These are phyloP conservation scores for Capsicum chinense DNA, from an alignment of 257 asterid genomes.

Conservation along the genomic window DNA sequence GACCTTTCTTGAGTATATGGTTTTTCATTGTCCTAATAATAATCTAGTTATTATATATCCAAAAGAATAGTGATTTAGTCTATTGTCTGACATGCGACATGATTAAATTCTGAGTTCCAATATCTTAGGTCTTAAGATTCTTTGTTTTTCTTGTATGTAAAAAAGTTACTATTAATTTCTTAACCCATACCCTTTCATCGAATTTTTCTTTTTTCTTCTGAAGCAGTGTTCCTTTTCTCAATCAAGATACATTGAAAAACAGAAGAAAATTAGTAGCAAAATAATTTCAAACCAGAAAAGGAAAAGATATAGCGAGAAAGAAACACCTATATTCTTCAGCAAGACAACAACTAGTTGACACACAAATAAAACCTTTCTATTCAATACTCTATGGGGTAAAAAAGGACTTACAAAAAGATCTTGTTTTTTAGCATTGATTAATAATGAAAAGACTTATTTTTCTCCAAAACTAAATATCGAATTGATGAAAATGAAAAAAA, in stretches of 20 bases:
- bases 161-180: neutral
- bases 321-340: neutral
- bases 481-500: constrained; percentile 2
- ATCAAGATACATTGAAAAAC: neutral
- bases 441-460: neutral
- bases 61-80: neutral
- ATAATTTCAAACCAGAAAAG: neutral
- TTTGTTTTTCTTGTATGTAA: neutral
- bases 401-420: neutral
- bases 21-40: constrained; percentile 2
- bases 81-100: neutral
- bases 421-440: neutral
- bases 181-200: neutral
- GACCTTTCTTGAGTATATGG: neutral
- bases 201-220: neutral
- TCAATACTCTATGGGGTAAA: neutral
- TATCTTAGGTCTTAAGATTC: constrained; percentile 20
- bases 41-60: constrained; percentile 6
- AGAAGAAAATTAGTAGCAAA: constrained; percentile 7
- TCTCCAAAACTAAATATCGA: neutral
- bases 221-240: neutral
- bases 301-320: neutral
- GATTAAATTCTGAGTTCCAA: constrained; percentile 14
- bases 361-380: neutral
- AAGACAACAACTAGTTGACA: constrained; percentile 13